These are phyloP conservation scores for Nicotiana attenuata DNA, from an alignment of 257 asterid genomes.

Conservation along the genomic window DNA sequence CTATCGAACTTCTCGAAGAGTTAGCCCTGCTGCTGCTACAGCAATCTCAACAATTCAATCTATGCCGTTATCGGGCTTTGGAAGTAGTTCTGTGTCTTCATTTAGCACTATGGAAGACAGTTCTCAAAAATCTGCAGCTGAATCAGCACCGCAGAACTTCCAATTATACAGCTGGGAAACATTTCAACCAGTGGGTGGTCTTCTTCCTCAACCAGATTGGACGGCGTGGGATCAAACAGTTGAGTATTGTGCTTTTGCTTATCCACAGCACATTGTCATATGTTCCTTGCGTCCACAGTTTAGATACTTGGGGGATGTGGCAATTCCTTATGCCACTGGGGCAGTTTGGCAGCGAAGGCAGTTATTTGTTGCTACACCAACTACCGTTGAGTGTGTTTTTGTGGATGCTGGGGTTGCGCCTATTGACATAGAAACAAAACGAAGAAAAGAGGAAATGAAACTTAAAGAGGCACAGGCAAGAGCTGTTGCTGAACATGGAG, in stretches of 20 bases:
- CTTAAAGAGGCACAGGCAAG: constrained; percentile 65
- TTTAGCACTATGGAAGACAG: constrained; percentile 74
- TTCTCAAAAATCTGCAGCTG: constrained; percentile 58
- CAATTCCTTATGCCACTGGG: constrained; percentile 93
- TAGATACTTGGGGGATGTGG: constrained; percentile 93
- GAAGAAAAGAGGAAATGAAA: constrained; percentile 70
- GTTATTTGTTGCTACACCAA: constrained; percentile 90
- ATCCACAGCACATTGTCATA: constrained; percentile 80
- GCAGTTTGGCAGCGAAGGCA: constrained; percentile 99
- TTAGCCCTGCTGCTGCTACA: constrained; percentile 72
- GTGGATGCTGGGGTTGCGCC: constrained; percentile 93
- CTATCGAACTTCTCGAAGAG: constrained; percentile 86
- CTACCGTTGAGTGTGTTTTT: constrained; percentile 94
- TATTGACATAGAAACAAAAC: constrained; percentile 75
- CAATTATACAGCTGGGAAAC: constrained; percentile 98
- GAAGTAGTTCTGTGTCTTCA: constrained; percentile 57
- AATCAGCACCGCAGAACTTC: constrained; percentile 75
- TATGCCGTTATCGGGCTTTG: constrained; percentile 86
- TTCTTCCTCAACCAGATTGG: constrained; percentile 99
- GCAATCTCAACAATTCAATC: constrained; percentile 86
- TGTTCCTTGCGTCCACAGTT: constrained; percentile 98
- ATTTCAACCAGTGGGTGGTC: constrained; percentile 93
- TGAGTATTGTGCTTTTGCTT: constrained; percentile 95
- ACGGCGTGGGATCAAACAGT: constrained; percentile 99
- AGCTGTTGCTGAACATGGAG: constrained; percentile 91